phyloP scores from a whole-genome alignment of 1,139 yeast genomes.

The Protomyces lactucae-debilis region DNA sequence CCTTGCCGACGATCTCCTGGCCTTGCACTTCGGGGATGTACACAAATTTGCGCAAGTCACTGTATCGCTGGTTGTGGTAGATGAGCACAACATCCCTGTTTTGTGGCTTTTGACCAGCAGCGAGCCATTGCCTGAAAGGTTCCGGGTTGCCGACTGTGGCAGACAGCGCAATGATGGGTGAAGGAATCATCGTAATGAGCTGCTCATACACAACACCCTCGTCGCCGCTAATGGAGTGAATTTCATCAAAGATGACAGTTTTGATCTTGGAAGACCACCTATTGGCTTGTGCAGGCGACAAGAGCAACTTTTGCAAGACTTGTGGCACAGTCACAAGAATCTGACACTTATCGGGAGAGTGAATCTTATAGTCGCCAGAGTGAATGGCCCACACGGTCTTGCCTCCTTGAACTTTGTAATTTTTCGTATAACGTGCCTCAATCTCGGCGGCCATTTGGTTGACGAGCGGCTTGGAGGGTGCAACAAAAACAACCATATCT shows the following conservation, averaged over 20 bases:
- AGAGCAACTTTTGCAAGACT: constrained; percentile 27
- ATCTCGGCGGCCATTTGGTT: constrained; percentile 29
- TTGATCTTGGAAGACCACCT: constrained; percentile 28
- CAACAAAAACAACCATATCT: constrained; percentile 27
- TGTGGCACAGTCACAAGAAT: constrained; percentile 29
- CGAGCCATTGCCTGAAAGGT: constrained; percentile 25
- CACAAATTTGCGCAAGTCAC: constrained; percentile 27
- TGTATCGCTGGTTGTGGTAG: constrained; percentile 28
- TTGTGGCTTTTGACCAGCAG: constrained; percentile 27
- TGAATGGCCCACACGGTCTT: constrained; percentile 29
- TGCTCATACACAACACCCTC: constrained; percentile 29
- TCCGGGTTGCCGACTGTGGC: constrained; percentile 30
- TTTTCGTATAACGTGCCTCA: constrained; percentile 28
- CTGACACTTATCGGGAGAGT: constrained; percentile 27
- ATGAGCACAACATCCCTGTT: constrained; percentile 22
- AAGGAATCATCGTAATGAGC: constrained; percentile 23
- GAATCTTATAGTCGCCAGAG: constrained; percentile 27
- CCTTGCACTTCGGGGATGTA: constrained; percentile 24
- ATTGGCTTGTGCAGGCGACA: constrained; percentile 28
- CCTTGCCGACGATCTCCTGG: constrained; percentile 14
- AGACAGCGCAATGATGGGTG: constrained; percentile 29
- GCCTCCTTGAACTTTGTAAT: constrained; percentile 27
- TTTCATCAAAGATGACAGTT: constrained; percentile 28
- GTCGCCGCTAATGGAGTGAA: constrained; percentile 28
- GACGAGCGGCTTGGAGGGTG: constrained; percentile 29